Conservation (phyloP, 345 rosid genomes). For the Crucihimalaya himalaica region DNA sequence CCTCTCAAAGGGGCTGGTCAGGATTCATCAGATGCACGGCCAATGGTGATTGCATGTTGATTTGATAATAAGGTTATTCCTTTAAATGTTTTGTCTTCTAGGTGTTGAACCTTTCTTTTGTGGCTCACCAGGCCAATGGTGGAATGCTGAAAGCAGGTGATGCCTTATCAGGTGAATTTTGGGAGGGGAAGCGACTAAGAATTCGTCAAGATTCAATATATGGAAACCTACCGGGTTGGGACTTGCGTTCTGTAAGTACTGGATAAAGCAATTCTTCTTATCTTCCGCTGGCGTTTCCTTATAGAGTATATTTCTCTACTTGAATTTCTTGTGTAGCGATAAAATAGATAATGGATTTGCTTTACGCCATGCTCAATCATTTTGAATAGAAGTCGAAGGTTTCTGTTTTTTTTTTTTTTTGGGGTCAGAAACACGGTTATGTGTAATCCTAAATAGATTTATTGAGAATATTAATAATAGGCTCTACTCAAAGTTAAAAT, state of each 20-base stretch:
- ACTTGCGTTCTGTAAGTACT: slow-evolving; percentile 91
- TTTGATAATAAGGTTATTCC: background rate
- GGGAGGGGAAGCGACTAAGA: slow-evolving; percentile 83
- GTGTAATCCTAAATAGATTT: background rate
- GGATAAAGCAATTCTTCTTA: slow-evolving; percentile 14
- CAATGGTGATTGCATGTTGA: slow-evolving; percentile 54
- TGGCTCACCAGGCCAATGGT: slow-evolving; percentile 69
- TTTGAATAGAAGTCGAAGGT: too few species aligned
- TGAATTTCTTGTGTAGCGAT: background rate
- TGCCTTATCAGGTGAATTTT: slow-evolving; percentile 93
- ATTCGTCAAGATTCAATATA: slow-evolving; percentile 73
- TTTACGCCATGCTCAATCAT: background rate
- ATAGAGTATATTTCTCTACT: slow-evolving; percentile 8
- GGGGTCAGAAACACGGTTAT: background rate
- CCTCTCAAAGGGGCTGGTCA: slow-evolving; percentile 98
- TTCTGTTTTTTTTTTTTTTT: too few species aligned
- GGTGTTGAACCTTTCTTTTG: slow-evolving; percentile 4
- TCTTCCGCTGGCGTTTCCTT: background rate
- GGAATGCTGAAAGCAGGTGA: slow-evolving; percentile 77
- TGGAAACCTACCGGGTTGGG: slow-evolving; percentile 93
- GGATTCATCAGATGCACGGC: slow-evolving; percentile 87
- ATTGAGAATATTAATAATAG: background rate
- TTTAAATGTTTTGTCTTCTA: slow-evolving; percentile 12
- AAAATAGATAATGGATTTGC: background rate
- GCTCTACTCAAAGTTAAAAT: background rate